These are phyloP conservation scores for Chloridella minuta DNA, from an alignment of 352 stramenopile species.

Conservation along the genomic window DNA sequence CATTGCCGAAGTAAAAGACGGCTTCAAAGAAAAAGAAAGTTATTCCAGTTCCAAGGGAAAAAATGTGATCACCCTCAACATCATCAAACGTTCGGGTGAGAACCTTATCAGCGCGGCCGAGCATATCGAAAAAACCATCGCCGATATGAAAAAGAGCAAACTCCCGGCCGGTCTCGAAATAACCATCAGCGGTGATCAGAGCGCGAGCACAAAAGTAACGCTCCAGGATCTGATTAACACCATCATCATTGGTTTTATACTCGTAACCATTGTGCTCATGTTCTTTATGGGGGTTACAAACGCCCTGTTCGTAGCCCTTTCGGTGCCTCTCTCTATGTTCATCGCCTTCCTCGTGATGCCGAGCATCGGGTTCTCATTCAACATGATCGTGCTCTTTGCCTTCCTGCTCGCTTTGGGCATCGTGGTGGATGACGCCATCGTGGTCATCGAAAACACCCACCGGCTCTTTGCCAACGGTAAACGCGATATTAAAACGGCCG, in stretches of 20 bases:
- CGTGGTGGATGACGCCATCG: not conserved
- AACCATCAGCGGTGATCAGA: not conserved
- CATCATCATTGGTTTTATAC: not conserved
- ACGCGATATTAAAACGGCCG: not conserved
- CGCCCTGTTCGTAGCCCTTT: not conserved
- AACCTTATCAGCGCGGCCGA: not conserved
- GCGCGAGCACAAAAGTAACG: not conserved
- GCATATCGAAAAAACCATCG: not conserved
- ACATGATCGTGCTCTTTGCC: not conserved
- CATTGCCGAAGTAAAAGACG: not conserved
- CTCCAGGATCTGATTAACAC: not conserved
- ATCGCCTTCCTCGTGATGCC: not conserved
- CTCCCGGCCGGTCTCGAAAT: not conserved
- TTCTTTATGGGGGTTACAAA: not conserved
- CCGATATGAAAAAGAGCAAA: not conserved
- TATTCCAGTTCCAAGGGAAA: not conserved
- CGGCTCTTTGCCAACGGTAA: not conserved
- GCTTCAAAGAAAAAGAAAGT: not conserved
- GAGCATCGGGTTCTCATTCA: not conserved
- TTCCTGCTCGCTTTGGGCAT: not conserved
- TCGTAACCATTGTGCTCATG: not conserved
- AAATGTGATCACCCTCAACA: not conserved
- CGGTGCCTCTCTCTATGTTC: not conserved
- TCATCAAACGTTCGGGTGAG: not conserved
- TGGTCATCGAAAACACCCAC: not conserved